Evolutionary conservation across 2,329 filamentous ascomycete species (phyloP).

Genomic region (Alternaria conjuncta): DNA sequence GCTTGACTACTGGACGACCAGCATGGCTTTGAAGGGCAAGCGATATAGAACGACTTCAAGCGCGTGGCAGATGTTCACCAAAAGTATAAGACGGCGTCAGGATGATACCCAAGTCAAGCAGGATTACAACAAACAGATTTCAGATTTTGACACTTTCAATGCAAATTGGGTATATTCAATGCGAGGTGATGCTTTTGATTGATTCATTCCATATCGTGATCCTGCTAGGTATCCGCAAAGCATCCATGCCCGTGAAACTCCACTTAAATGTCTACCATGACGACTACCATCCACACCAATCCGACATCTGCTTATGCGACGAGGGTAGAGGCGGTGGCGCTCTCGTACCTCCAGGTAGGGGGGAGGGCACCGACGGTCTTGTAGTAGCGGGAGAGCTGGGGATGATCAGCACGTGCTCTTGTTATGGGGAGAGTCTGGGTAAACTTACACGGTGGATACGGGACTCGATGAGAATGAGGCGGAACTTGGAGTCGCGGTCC

Average conservation of each 20-base stretch:
- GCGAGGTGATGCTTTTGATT: conserved; percentile 42
- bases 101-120: conserved; percentile 27
- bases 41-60: not conserved
- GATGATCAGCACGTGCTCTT: not conserved
- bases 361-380: conserved; percentile 86
- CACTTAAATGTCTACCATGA: conserved; percentile 39
- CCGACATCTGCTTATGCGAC: conserved; percentile 51
- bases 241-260: conserved; percentile 48
- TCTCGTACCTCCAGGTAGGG: conserved; percentile 99
- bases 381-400: conserved; percentile 92
- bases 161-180: conserved; percentile 27
- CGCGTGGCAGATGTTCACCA: conserved; percentile 13
- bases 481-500: conserved; percentile 99
- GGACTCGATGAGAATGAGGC: conserved; percentile 99
- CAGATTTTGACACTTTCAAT: conserved; percentile 17
- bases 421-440: not conserved
- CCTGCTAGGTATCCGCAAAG: conserved; percentile 43
- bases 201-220: conserved; percentile 48
- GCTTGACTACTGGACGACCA: not conserved
- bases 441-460: conserved; percentile 83
- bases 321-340: conserved; percentile 74
- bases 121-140: conserved; percentile 13
- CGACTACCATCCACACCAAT: conserved; percentile 27
- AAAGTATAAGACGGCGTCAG: conserved; percentile 13
- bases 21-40: not conserved